Evolutionary conservation across 441 rosid genomes (phyloP), one percentile per base, ranked within the genome.

Genomic region (Gossypium schwendimanii): DNA sequence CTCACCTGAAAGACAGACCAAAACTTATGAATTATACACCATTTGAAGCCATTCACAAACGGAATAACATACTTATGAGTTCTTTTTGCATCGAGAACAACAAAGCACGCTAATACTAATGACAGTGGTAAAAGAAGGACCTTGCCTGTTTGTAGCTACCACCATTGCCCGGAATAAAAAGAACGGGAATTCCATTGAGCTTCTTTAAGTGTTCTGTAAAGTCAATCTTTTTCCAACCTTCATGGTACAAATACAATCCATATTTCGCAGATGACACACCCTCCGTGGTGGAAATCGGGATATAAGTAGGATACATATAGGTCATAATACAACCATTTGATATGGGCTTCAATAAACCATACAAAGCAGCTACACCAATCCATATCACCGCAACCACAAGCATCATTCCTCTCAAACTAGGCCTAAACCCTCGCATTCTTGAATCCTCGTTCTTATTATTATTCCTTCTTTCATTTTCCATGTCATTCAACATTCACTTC

Each of bases 91-190:
- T 45, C 20, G 15, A 65, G 39, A 47, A 47, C 60, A 49, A 49
- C 18, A 59, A 72, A 45, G 18, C 45, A 44, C 17, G 17, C 10
- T 8, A 52, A 31, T 5, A 62, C 26, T 28, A 68, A 59, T 33
- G 5, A 39, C 20, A 62, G 67, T 21, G 74, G 23, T 28, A 33
- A n/a, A 63, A 74, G n/a, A 53, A 76, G 64, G 45, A 75, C 54
- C 84, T 77, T 81, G 80, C 99, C 97, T 93, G 98, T 83, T 95
- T 95, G 85, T 87, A 95, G 88, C 98, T 91, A 71, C 99, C 99
- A 0, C 97, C 92, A 70, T 93, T 95, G 8, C 99, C 99, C 3
- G 99, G 99, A 73, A 95, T 87, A 66, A 92, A 95, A 79, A 95
- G 99, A 77, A 93, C 87, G 0, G 99, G 99, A 67, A 95, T 86